Evolutionary conservation across 2,329 filamentous ascomycete genomes (phyloP), one percentile per base, ranked within the genome.

Genomic region (Lasiodiplodia citricola): DNA sequence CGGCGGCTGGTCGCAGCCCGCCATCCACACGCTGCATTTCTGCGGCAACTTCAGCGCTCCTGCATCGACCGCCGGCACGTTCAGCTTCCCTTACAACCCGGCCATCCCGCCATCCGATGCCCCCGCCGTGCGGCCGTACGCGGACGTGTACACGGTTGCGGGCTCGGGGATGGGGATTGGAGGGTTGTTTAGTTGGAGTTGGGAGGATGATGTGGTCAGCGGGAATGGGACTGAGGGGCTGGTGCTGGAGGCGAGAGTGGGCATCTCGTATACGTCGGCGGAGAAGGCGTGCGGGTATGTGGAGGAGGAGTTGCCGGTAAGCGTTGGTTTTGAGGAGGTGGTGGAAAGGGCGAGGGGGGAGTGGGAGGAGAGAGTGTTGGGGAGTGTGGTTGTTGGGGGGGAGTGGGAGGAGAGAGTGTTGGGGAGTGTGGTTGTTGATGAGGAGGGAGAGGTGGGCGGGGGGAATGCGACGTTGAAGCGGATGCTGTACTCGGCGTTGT

Each of bases 261-360:
- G 89, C 0, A 81, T 91, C 8, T 92, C 90, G 70, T 89, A 92
- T 75, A 88, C 92, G 72, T 90, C 87, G 74, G 78, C 80, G 2
- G 83, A 85, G 0, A 86, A 89, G 75, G 91, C 91, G 1, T 93
- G 91, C 73, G 74, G 81, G 4, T 90, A 89, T 73, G 91, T 87
- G 0, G 89, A 92, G 75, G 69, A 77, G 11, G 83, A 87, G 70
- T 79, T 86, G 3, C 76, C 81, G 0, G 73, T 76, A 1, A 83
- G 82, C 3, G 13, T 4, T 77, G 78, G 80, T 31, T 75, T 84
- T 6, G 77, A 84, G 52, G 74, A 77, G 8, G 81, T 81, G 2
- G 75, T 81, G 0, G 74, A 78, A 47, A 74, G 78, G 7, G 80
- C 83, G n/a, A 78, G 81, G 28, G 73, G 79, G 2, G 74, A 81